Base-by-base conservation (phyloP, 2,329 filamentous ascomycete genomes). In the Hypoxylon sp. region DNA sequence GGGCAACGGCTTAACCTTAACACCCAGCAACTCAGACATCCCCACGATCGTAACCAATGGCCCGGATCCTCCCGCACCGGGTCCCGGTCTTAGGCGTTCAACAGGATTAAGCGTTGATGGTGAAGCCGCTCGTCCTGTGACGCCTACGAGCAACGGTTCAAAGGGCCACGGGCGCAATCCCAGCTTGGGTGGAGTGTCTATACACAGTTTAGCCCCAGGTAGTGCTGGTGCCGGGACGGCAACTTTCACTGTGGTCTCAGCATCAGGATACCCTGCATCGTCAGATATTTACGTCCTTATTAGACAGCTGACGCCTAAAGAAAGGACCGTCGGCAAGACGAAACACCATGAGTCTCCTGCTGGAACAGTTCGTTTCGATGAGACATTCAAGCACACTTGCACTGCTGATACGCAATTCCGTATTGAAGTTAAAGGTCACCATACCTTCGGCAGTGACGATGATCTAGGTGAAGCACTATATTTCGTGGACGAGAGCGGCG, bases 271-370 rank as follows among this genome's bases (percentile, higher is more conserved):
- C 80, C 92, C 94, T 14, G 82, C 90, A 1, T 88, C 88, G 5
- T 86, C 93, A 5, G 93, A 97, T 77, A 82, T 97, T n/a, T 94
- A 93, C 75, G 88, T 97, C 52, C 82, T 88, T 64, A 83, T 97
- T 73, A 90, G 89, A 62, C 89, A 92, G 73, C 78, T 92, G 35
- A 84, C 85, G 3, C 81, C 89, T 51, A 94, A 92, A 80, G 87
- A 84, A 54, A 98, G 96, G 82, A 88, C 92, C 50, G 84, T 99
- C 50, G 90, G 94, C 82, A 98, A 98, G 84, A 98, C 94, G 22
- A 97, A 97, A 79, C 92, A 96, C 71, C 88, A 92, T 82, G 97
- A 97, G 80, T 87, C 91, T 0, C 82, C 87, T 2, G 93, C 92
- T 1, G 82, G 39, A 22, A 11, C 85, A 3, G 87, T 93, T 68